These are phyloP conservation scores for Staphylotrichum longicolle DNA, from an alignment of 495 filamentous ascomycete genomes.

Conservation along the genomic window DNA sequence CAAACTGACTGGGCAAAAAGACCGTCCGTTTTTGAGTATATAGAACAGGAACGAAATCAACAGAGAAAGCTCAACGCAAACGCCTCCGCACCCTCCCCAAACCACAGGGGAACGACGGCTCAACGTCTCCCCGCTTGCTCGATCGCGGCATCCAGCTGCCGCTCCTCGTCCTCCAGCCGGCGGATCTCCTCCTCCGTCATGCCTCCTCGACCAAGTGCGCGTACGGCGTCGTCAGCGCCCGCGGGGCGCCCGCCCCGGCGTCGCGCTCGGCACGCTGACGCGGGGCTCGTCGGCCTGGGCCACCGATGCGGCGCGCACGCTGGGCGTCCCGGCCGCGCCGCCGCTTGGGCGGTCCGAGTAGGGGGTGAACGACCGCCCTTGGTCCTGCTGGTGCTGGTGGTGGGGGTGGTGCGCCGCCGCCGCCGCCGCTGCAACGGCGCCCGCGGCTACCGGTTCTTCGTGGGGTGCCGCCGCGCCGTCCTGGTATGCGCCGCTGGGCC, in stretches of 20 bases:
- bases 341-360: slow-evolving; percentile 38
- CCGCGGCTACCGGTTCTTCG: slow-evolving; percentile 1
- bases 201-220: slow-evolving; percentile 50
- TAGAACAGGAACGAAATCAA: slow-evolving; percentile 3
- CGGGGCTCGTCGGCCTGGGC: slow-evolving; percentile 17
- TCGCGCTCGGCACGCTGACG: slow-evolving; percentile 20
- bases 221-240: slow-evolving; percentile 33
- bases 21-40: slow-evolving; percentile 7
- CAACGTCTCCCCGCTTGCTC: slow-evolving; percentile 38
- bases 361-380: slow-evolving; percentile 33
- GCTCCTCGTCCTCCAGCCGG: slow-evolving; percentile 49
- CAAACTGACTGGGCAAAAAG: neutral
- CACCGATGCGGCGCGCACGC: slow-evolving; percentile 18
- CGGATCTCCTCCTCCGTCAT: slow-evolving; percentile 51
- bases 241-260: slow-evolving; percentile 27
- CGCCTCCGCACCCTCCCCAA: neutral
- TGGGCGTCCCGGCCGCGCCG: slow-evolving; percentile 15
- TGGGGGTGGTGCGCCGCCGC: neutral
- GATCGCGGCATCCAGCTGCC: slow-evolving; percentile 49
- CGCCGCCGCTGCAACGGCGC: slow-evolving; percentile 7
- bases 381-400: slow-evolving; percentile 17
- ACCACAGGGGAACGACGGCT: neutral
- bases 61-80: slow-evolving; percentile 1
- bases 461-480: slow-evolving; percentile 8
- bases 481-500: slow-evolving; percentile 9